Evolutionary conservation across 1,284 basidiomycete genomes (phyloP).

Genomic region (Leccinum colubrinum): DNA sequence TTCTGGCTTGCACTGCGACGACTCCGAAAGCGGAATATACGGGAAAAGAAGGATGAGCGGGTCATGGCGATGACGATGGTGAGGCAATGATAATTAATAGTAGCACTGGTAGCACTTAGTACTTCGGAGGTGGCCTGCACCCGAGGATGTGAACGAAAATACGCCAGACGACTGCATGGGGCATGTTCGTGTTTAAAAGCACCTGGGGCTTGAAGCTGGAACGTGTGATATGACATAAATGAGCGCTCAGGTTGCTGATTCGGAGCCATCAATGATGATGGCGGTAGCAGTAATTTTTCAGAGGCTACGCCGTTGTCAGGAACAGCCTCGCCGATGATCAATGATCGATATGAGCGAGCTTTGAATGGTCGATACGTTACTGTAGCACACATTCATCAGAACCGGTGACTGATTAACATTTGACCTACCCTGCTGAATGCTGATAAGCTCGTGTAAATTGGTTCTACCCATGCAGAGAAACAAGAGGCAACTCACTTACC

Average conservation of each 20-base stretch:
- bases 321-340: slow-evolving; percentile 1
- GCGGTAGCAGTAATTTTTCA: neutral
- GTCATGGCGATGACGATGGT: slow-evolving; percentile 11
- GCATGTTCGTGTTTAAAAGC: slow-evolving; percentile 3
- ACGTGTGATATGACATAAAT: slow-evolving; percentile 1
- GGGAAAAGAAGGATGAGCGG: slow-evolving; percentile 16
- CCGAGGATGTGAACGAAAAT: neutral
- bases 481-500: neutral
- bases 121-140: slow-evolving; percentile 18
- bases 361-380: neutral
- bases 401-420: neutral
- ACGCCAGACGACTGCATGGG: neutral
- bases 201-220: neutral
- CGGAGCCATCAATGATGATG: neutral
- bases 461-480: neutral
- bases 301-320: neutral
- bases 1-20: slow-evolving; percentile 6
- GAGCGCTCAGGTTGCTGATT: neutral
- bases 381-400: neutral
- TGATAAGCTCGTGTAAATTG: neutral
- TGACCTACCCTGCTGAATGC: neutral
- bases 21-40: slow-evolving; percentile 18
- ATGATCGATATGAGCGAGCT: neutral
- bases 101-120: neutral
- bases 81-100: neutral